These are phyloP conservation scores for Cutaneotrichosporon dermatis DNA, from an alignment of 1,284 basidiomycete genomes.

Conservation along the genomic window DNA sequence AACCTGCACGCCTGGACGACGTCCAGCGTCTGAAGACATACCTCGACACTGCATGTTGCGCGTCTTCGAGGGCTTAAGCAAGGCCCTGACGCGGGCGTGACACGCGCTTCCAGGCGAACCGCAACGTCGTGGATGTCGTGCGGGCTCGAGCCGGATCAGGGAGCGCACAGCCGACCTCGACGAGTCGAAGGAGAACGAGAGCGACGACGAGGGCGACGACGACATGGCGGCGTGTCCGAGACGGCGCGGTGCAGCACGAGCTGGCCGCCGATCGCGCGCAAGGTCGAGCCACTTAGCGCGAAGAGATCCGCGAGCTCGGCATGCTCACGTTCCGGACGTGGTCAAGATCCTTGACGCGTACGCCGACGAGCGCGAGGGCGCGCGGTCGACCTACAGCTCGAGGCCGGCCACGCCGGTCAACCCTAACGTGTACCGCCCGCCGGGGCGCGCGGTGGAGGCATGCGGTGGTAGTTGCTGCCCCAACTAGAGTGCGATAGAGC, in stretches of 20 bases:
- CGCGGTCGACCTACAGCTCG: conserved; percentile 20
- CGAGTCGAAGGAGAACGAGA: conserved; percentile 52
- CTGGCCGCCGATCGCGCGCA: conserved; percentile 14
- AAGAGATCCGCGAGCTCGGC: conserved; percentile 71
- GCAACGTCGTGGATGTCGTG: conserved; percentile 17
- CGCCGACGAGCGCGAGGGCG: conserved; percentile 39
- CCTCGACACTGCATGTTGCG: conserved; percentile 84
- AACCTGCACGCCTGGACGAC: conserved; percentile 74
- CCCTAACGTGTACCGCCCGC: conserved; percentile 11
- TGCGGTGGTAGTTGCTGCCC: conserved; percentile 1
- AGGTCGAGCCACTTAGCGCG: conserved; percentile 53
- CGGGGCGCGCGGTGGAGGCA: background rate
- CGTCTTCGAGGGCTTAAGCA: conserved; percentile 80
- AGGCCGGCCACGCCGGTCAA: conserved; percentile 19
- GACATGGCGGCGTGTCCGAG: conserved; percentile 27
- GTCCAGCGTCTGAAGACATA: conserved; percentile 75
- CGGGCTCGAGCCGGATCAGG: conserved; percentile 23
- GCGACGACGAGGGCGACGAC: conserved; percentile 57
- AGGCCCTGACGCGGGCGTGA: conserved; percentile 32
- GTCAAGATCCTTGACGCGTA: conserved; percentile 59
- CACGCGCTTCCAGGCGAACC: conserved; percentile 22
- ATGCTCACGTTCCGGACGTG: conserved; percentile 66
- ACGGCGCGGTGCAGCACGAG: conserved; percentile 13
- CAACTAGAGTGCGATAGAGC: no score
- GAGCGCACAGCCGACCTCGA: conserved; percentile 30